phyloP scores from a whole-genome alignment of 768 basidiomycete genomes.

The Tricholoma furcatifolium region DNA sequence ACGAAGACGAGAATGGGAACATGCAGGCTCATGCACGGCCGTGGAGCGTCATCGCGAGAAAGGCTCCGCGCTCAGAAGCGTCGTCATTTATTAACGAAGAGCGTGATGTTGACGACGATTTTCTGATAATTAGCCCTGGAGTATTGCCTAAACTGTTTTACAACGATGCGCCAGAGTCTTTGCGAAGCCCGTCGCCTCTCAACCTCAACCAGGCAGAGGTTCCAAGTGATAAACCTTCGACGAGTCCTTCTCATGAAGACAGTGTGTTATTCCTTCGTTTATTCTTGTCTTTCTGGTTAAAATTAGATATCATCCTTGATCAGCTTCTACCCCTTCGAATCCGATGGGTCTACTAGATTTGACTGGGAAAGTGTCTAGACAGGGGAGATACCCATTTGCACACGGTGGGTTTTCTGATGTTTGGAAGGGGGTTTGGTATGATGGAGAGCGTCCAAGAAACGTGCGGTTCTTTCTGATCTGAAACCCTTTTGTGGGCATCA shows the following conservation, averaged over 20 bases:
- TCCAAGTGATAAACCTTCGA: constrained; percentile 7
- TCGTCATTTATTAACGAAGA: constrained; percentile 33
- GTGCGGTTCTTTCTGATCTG: constrained; percentile 7
- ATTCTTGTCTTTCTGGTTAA: background rate
- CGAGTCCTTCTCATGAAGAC: constrained; percentile 8
- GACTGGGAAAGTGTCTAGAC: constrained; percentile 28
- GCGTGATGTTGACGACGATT: constrained; percentile 22
- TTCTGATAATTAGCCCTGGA: constrained; percentile 32
- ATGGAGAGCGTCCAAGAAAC: constrained; percentile 16
- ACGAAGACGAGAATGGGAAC: constrained; percentile 20
- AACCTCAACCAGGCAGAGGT: constrained; percentile 4
- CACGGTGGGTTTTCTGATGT: constrained; percentile 46
- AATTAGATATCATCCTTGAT: background rate
- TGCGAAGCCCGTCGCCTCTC: constrained; percentile 13
- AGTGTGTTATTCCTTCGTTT: constrained; percentile 2
- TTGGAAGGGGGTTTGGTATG: constrained; percentile 37
- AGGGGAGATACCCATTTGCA: constrained; percentile 33
- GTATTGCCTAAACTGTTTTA: constrained; percentile 34
- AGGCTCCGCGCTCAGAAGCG: constrained; percentile 34
- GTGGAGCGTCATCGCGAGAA: constrained; percentile 40
- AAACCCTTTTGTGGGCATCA: background rate
- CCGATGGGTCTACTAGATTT: constrained; percentile 24
- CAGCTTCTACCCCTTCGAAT: background rate
- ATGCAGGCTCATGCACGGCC: constrained; percentile 27
- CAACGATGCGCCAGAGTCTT: constrained; percentile 6